These are phyloP conservation scores for Nicotiana sylvestris DNA, from an alignment of 257 asterid genomes.

Conservation along the genomic window DNA sequence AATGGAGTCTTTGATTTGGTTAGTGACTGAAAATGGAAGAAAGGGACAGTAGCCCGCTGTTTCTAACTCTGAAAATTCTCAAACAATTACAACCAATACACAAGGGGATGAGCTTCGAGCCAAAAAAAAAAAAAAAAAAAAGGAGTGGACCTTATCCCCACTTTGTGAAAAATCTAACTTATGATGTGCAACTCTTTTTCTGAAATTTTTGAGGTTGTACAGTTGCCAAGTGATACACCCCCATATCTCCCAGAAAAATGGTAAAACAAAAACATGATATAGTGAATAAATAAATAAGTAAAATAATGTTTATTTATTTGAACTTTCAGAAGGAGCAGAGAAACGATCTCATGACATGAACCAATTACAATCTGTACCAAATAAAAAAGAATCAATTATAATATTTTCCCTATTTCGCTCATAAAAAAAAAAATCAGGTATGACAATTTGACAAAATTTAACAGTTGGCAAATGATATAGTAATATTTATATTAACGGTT, in stretches of 20 bases:
- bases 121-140: not conserved
- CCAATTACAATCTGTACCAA: too few relatives aligned
- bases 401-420: too few relatives aligned
- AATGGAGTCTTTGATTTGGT: not conserved
- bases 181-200: not conserved
- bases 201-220: not conserved
- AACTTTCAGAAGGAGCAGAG: not conserved
- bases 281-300: too few relatives aligned
- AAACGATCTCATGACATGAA: too few relatives aligned
- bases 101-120: not conserved
- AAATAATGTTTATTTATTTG: not conserved
- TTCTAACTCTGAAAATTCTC: not conserved
- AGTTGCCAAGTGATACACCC: not conserved
- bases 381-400: too few relatives aligned
- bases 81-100: not conserved
- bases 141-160: not conserved
- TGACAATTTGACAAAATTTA: too few relatives aligned
- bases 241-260: not conserved
- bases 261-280: not conserved
- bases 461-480: too few relatives aligned
- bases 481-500: too few relatives aligned
- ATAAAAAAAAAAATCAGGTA: too few relatives aligned
- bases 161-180: not conserved
- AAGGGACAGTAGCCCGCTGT: not conserved
- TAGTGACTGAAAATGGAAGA: slow-evolving; percentile 5